A percentile compares a stretch with the other conserved stretches of the same genome.
Conservation (phyloP, 176 grass and related monocot species). For the Cymbopogon citratus region DNA sequence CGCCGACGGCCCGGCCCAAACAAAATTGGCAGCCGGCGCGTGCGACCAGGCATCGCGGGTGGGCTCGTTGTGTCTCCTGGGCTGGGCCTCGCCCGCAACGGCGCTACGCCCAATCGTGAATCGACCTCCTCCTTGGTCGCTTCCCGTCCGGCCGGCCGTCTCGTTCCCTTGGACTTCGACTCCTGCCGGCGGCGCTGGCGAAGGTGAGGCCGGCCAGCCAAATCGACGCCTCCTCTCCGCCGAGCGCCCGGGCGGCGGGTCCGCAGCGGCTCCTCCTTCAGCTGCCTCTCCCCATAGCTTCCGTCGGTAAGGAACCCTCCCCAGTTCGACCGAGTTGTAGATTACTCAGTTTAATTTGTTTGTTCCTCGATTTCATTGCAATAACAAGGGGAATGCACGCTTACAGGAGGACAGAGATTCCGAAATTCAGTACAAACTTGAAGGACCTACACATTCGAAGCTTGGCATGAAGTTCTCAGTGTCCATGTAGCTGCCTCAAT, state of each 20-base stretch:
- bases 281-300: background rate
- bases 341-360: background rate
- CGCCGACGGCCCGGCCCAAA: too few species aligned
- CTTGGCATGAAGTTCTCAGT: background rate
- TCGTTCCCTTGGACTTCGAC: background rate
- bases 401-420: background rate
- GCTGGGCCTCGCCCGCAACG: background rate
- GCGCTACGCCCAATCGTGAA: background rate
- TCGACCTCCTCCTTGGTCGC: background rate
- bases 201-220: too few species aligned
- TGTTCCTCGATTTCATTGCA: background rate
- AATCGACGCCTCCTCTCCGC: background rate
- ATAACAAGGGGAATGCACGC: background rate
- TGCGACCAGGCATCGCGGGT: too few species aligned
- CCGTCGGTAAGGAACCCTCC: background rate
- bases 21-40: too few species aligned
- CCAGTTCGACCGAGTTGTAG: background rate
- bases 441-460: background rate
- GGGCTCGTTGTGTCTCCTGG: background rate
- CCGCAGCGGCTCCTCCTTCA: background rate
- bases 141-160: background rate
- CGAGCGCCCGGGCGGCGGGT: background rate
- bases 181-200: background rate
- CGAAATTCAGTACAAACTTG: background rate
- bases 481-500: constrained; percentile 5